Evolutionary conservation across 306 rosid genomes (phyloP).

Genomic region (Cucurbita pepo): DNA sequence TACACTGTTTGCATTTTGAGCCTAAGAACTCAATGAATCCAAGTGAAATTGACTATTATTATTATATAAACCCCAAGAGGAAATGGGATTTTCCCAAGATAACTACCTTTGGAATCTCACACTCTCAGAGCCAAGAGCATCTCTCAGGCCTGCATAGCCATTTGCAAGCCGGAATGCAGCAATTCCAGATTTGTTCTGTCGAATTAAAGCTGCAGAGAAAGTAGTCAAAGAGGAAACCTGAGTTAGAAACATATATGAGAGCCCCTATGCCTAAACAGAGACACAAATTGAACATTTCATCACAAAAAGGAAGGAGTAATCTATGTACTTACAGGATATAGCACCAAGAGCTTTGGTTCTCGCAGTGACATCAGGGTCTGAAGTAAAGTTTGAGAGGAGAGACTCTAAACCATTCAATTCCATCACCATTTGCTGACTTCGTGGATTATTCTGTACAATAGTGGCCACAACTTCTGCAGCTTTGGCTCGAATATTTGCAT

Average conservation of each 20-base stretch:
- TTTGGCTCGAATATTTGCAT: constrained; percentile 83
- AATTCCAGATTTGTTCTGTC: constrained; percentile 61
- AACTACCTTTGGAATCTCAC: constrained; percentile 86
- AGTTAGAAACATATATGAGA: background rate
- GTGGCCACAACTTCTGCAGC: constrained; percentile 91
- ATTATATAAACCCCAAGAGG: background rate
- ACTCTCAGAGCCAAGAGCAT: constrained; percentile 56
- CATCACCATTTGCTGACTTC: constrained; percentile 81
- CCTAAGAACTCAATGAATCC: background rate
- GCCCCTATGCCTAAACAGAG: background rate
- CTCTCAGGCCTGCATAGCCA: constrained; percentile 77
- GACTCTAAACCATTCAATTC: constrained; percentile 83
- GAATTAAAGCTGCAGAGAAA: constrained; percentile 45
- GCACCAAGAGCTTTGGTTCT: constrained; percentile 81
- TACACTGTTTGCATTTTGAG: background rate
- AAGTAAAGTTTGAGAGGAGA: constrained; percentile 51
- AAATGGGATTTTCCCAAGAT: background rate
- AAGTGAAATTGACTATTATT: background rate
- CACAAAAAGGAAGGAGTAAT: background rate
- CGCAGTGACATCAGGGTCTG: constrained; percentile 64
- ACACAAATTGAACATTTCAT: background rate
- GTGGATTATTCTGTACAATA: constrained; percentile 82
- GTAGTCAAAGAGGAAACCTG: background rate
- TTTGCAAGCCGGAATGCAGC: constrained; percentile 73
- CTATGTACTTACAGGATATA: constrained; percentile 54